Evolutionary conservation across 2,329 filamentous ascomycete species (phyloP).

Genomic region (Trichoderma harzianum): DNA sequence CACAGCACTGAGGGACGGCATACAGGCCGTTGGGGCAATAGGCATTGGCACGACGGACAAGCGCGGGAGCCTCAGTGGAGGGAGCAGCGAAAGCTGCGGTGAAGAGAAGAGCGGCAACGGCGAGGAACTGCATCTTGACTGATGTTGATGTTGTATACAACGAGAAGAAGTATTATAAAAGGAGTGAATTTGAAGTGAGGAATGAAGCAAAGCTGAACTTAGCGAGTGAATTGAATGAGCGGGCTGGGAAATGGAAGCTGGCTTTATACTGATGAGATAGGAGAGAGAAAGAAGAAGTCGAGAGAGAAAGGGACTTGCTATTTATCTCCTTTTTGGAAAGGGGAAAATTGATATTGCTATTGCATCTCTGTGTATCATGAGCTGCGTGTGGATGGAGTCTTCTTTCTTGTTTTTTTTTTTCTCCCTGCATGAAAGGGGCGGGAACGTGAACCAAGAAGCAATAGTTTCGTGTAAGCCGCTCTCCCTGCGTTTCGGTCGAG

Average conservation of each 20-base stretch:
- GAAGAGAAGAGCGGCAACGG: slow-evolving; percentile 17
- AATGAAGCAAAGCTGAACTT: not conserved
- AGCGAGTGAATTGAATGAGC: slow-evolving; percentile 12
- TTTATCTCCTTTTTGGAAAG: slow-evolving; percentile 2
- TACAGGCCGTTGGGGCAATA: slow-evolving; percentile 16
- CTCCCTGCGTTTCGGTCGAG: not conserved
- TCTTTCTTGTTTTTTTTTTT: not conserved
- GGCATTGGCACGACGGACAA: not conserved
- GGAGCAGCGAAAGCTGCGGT: slow-evolving; percentile 14
- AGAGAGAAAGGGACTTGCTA: not conserved
- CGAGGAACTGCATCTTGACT: slow-evolving; percentile 20
- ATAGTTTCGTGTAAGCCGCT: not conserved
- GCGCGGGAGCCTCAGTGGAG: not conserved
- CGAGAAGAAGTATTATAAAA: not conserved
- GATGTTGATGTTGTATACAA: not conserved
- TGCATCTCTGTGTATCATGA: not conserved
- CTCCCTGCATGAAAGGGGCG: slow-evolving; percentile 8
- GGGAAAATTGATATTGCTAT: not conserved
- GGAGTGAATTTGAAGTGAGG: not conserved
- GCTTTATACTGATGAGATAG: not conserved
- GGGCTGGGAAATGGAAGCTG: not conserved
- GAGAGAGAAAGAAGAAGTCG: not conserved
- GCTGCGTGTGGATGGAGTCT: not conserved
- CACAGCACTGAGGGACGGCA: slow-evolving; percentile 17
- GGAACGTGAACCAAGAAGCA: not conserved